These are phyloP conservation scores for Colletotrichum sp. DNA, from an alignment of 2,329 filamentous ascomycete species.

Conservation along the genomic window DNA sequence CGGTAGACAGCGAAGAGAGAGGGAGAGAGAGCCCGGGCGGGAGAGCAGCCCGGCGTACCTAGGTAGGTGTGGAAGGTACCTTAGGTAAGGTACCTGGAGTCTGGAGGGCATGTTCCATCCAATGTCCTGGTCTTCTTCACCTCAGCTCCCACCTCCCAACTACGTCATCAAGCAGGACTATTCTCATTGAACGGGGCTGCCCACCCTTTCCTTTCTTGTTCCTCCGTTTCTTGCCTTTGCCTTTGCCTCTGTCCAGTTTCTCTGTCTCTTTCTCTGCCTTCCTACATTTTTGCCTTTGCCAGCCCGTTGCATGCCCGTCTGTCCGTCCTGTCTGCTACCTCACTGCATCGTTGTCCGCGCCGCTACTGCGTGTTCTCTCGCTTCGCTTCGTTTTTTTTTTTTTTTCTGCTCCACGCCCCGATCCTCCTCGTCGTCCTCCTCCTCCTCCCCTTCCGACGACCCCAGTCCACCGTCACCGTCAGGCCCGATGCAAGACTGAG, in stretches of 20 bases:
- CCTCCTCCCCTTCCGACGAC: neutral
- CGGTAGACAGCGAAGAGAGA: neutral
- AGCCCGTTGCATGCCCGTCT: neutral
- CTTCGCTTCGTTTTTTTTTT: neutral
- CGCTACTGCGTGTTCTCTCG: neutral
- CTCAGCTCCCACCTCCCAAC: neutral
- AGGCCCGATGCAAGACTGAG: neutral
- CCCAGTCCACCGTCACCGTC: neutral
- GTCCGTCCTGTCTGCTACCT: neutral
- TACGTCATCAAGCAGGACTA: slow-evolving; percentile 15
- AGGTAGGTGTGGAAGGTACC: neutral
- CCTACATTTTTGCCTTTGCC: neutral
- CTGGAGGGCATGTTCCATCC: neutral
- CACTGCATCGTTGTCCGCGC: neutral
- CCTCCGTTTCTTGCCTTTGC: neutral
- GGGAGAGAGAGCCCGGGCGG: neutral
- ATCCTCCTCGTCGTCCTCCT: neutral
- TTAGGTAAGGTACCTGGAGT: neutral
- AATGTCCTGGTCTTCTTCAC: neutral
- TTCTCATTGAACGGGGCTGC: slow-evolving; percentile 4
- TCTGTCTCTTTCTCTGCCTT: neutral
- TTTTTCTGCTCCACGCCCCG: neutral
- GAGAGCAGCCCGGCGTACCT: neutral
- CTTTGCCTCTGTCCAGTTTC: neutral
- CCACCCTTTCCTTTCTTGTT: slow-evolving; percentile 17